These are phyloP conservation scores for Aschersonia sp. DNA, from an alignment of 2,329 filamentous ascomycete genomes.

Conservation along the genomic window DNA sequence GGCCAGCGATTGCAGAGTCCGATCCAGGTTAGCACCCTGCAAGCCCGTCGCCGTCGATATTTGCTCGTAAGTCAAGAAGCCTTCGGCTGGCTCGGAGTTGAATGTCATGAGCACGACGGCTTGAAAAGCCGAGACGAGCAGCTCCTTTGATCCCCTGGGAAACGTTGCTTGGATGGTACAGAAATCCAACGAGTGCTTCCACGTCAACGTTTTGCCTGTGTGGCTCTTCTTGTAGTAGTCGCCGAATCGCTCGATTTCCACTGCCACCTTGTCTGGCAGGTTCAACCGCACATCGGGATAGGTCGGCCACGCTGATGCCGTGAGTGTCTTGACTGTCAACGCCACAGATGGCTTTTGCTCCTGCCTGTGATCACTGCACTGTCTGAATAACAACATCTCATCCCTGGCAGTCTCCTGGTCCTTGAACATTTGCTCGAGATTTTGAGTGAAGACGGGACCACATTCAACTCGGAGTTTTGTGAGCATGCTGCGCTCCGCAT, in stretches of 20 bases:
- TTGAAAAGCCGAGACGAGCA: constrained; percentile 85
- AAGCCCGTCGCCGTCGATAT: constrained; percentile 64
- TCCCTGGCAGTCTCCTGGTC: constrained; percentile 89
- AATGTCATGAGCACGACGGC: constrained; percentile 84
- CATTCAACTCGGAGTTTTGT: constrained; percentile 85
- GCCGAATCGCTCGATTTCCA: constrained; percentile 72
- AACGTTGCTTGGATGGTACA: constrained; percentile 76
- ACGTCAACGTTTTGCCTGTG: constrained; percentile 70
- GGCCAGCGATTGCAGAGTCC: constrained; percentile 88
- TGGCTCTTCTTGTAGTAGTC: constrained; percentile 81
- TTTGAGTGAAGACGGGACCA: constrained; percentile 87
- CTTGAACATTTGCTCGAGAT: constrained; percentile 98
- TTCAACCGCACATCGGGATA: constrained; percentile 64
- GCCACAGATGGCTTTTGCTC: constrained; percentile 35
- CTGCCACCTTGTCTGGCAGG: constrained; percentile 60
- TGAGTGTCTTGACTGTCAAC: constrained; percentile 80
- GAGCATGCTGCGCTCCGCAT: constrained; percentile 93
- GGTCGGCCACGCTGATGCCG: constrained; percentile 80
- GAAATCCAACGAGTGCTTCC: constrained; percentile 89
- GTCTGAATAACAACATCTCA: constrained; percentile 82
- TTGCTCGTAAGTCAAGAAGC: constrained; percentile 58
- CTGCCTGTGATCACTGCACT: constrained; percentile 40
- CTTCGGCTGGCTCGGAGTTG: constrained; percentile 50
- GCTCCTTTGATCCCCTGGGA: constrained; percentile 66
- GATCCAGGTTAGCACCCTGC: constrained; percentile 62